Conservation (phyloP, 805 yeast genomes). For the Torulaspora microellipsoides region DNA sequence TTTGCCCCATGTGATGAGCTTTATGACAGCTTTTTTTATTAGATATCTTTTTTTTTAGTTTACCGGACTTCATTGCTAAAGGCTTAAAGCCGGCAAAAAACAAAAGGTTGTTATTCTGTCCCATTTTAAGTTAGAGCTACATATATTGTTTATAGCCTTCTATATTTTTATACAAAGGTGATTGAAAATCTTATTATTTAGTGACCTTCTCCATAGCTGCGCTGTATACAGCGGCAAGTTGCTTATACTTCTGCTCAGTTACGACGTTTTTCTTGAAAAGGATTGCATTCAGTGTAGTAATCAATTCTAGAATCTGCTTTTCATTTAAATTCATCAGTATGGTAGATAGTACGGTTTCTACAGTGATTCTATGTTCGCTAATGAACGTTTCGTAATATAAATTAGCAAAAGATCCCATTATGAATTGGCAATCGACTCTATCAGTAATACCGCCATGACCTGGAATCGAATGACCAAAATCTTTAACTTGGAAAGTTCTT, state of each 20-base stretch:
- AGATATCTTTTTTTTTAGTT: too few species aligned
- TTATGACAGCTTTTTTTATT: too few species aligned
- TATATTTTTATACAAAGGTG: too few species aligned
- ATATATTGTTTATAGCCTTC: too few species aligned
- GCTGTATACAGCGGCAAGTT: constrained; percentile 32
- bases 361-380: constrained; percentile 63
- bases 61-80: too few species aligned
- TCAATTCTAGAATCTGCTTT: constrained; percentile 59
- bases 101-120: too few species aligned
- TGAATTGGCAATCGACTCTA: constrained; percentile 94
- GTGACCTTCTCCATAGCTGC: constrained; percentile 19
- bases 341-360: constrained; percentile 70
- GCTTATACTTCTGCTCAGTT: constrained; percentile 33
- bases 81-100: too few species aligned
- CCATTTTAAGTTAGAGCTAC: too few species aligned
- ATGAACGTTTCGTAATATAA: constrained; percentile 90
- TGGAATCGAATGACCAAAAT: constrained; percentile 97
- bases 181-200: too few species aligned
- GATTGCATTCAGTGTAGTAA: constrained; percentile 45
- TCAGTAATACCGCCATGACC: constrained; percentile 99
- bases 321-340: constrained; percentile 66
- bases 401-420: constrained; percentile 95
- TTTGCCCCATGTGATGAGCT: too few species aligned
- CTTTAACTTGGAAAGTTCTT: constrained; percentile 93
- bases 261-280: constrained; percentile 40